These are phyloP conservation scores for Leptomonas seymouri DNA, from an alignment of 208 protist genomes.

Conservation along the genomic window DNA sequence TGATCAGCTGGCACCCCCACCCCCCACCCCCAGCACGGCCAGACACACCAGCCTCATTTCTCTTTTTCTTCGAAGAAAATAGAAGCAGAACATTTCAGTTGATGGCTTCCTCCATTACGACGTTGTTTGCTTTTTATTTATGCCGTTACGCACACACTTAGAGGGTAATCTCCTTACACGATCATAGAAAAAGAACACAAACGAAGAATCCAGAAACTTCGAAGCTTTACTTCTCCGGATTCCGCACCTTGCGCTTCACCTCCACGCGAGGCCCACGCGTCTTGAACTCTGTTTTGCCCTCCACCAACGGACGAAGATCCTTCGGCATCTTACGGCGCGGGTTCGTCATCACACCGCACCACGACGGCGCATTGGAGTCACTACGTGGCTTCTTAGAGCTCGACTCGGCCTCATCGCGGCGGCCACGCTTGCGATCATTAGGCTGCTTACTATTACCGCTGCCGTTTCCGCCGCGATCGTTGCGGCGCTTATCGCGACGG, in stretches of 20 bases:
- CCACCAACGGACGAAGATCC: conserved; percentile 76
- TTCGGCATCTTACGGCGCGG: conserved; percentile 85
- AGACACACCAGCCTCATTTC: too few species aligned
- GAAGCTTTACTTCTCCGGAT: conserved; percentile 67
- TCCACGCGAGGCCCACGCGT: conserved; percentile 46
- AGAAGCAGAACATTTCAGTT: not conserved
- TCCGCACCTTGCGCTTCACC: conserved; percentile 80
- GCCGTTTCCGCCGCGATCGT: conserved; percentile 5
- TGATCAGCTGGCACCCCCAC: too few species aligned
- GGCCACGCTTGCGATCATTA: conserved; percentile 26
- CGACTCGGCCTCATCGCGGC: conserved; percentile 2
- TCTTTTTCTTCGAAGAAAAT: too few species aligned
- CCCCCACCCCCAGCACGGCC: too few species aligned
- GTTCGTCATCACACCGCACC: conserved; percentile 88
- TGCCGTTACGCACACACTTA: too few species aligned
- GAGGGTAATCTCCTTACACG: not conserved
- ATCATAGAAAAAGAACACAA: not conserved
- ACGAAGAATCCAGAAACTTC: not conserved
- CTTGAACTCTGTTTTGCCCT: conserved; percentile 54
- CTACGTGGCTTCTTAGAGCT: conserved; percentile 33
- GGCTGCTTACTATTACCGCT: not conserved
- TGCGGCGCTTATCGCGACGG: conserved; percentile 70
- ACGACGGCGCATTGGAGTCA: conserved; percentile 44
- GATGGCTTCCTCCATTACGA: too few species aligned
- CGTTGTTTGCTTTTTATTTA: too few species aligned